These are phyloP conservation scores for Strombidium stylifer DNA, from an alignment of 73 alveolate genomes.

Conservation along the genomic window DNA sequence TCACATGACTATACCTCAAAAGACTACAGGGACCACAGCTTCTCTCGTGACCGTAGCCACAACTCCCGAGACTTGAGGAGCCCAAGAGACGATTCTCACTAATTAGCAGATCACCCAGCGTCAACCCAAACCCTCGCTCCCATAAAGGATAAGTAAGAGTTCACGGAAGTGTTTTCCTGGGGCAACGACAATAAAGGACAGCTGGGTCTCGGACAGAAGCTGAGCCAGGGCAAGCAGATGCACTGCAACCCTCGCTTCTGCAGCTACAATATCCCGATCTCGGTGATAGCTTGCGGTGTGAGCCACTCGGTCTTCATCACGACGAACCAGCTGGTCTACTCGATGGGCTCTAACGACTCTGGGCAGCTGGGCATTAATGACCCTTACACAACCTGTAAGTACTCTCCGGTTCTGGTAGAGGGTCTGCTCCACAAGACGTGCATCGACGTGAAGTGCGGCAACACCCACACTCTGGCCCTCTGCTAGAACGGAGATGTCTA, in stretches of 20 bases:
- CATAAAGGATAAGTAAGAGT: no score
- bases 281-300: constrained; percentile 62
- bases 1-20: no score
- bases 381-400: background rate
- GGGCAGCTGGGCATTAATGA: constrained; percentile 78
- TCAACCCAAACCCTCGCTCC: no score
- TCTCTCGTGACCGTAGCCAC: background rate
- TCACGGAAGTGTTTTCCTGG: constrained; percentile 67
- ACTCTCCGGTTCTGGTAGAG: constrained; percentile 54
- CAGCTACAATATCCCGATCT: constrained; percentile 46
- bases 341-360: constrained; percentile 70
- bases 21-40: background rate
- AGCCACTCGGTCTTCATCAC: constrained; percentile 66
- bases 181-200: constrained; percentile 82
- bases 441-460: constrained; percentile 61
- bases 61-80: no score
- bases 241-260: constrained; percentile 51
- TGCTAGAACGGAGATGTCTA: background rate
- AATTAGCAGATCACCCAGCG: no score
- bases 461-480: background rate
- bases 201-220: constrained; percentile 73
- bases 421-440: constrained; percentile 13
- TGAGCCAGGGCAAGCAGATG: background rate
- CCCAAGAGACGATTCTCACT: no score
- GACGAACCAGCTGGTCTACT: constrained; percentile 42